A percentile compares a stretch with the other conserved stretches of the same genome.
These are phyloP conservation scores for Lobulomyces angularis DNA, from an alignment of 192 early-diverging fungal genomes.

Conservation along the genomic window DNA sequence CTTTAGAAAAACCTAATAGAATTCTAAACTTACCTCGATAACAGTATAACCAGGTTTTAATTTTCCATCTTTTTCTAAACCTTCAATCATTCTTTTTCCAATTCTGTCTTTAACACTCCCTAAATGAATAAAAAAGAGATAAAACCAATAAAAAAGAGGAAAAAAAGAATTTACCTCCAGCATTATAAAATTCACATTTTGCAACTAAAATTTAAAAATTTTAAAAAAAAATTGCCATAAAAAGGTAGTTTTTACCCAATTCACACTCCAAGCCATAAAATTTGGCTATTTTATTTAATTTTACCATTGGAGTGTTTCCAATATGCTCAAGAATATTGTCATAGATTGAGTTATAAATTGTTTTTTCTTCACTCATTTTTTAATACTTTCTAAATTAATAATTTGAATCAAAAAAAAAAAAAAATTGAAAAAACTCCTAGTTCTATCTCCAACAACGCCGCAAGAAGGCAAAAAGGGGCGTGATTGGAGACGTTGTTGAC, in stretches of 20 bases:
- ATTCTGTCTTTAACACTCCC: conserved; percentile 99
- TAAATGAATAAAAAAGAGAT: too few relatives aligned
- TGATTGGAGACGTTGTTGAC: too few relatives aligned
- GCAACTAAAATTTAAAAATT: conserved; percentile 24
- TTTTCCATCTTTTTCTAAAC: conserved; percentile 80
- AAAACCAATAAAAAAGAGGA: too few relatives aligned
- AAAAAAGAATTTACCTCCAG: too few relatives aligned
- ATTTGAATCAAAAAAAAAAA: too few relatives aligned
- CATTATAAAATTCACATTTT: conserved; percentile 99
- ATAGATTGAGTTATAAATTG: conserved; percentile 58
- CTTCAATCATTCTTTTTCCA: conserved; percentile 91
- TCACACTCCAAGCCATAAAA: conserved; percentile 89
- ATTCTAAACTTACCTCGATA: conserved; percentile 55
- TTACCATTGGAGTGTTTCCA: conserved; percentile 90
- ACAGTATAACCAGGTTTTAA: conserved; percentile 87
- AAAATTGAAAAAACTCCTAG: too few relatives aligned
- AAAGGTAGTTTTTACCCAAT: conserved; percentile 36
- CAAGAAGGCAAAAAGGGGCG: too few relatives aligned
- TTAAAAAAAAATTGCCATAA: conserved; percentile 11
- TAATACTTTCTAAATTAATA: too few relatives aligned
- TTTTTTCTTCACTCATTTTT: too few relatives aligned
- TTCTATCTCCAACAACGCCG: too few relatives aligned
- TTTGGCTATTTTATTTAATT: conserved; percentile 78
- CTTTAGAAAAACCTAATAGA: too few relatives aligned
- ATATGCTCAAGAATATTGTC: conserved; percentile 88